Conservation (phyloP, 441 rosid genomes). For the Populus trichocarpa region DNA sequence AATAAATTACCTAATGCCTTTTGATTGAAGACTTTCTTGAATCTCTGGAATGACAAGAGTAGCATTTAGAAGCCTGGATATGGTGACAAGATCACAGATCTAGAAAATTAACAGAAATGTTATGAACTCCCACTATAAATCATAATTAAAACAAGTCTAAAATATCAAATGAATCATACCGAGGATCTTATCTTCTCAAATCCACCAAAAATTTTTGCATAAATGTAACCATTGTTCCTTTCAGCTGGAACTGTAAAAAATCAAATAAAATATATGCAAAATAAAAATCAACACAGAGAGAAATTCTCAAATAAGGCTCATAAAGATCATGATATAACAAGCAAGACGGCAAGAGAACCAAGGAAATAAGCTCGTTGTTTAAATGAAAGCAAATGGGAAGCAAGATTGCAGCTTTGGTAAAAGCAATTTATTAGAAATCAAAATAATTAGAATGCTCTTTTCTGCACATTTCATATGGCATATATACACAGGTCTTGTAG, state of each 20-base stretch:
- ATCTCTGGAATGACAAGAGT: slow-evolving; percentile 99
- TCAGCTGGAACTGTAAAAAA: slow-evolving; percentile 57
- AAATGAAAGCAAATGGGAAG: not conserved
- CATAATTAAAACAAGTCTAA: slow-evolving; percentile 12
- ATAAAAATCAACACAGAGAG: not conserved
- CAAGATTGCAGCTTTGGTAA: not conserved
- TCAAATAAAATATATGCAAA: not conserved
- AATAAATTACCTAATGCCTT: slow-evolving; percentile 74
- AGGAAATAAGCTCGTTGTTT: slow-evolving; percentile 4
- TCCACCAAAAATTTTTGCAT: slow-evolving; percentile 93
- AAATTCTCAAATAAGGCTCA: slow-evolving; percentile 10
- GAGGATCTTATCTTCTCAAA: slow-evolving; percentile 87
- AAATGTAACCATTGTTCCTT: slow-evolving; percentile 65
- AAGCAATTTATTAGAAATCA: not conserved
- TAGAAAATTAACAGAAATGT: slow-evolving; percentile 76
- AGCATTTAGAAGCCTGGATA: slow-evolving; percentile 99
- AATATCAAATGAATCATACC: slow-evolving; percentile 48
- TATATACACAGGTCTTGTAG: not conserved
- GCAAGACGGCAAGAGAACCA: not conserved
- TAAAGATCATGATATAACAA: slow-evolving; percentile 8
- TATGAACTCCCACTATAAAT: slow-evolving; percentile 39
- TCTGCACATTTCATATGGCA: not conserved
- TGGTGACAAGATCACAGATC: slow-evolving; percentile 99
- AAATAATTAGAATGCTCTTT: not conserved
- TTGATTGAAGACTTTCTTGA: slow-evolving; percentile 84